Evolutionary conservation across 1,284 basidiomycete species (phyloP), one percentile per base, ranked within the genome.

Genomic region (Boletus semigastroideus): DNA sequence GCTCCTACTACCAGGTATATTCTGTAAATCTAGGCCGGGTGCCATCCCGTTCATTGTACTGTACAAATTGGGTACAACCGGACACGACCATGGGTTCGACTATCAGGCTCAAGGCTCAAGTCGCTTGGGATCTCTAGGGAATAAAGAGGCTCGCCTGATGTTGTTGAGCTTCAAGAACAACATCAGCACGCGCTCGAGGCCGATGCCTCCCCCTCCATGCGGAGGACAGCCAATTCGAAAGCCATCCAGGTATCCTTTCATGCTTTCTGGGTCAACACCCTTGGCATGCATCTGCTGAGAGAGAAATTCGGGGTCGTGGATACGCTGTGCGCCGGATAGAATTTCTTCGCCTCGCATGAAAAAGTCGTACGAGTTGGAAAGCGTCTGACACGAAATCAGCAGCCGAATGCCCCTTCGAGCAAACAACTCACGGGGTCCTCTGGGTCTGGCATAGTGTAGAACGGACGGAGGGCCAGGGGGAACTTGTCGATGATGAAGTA

Each of bases 331-430:
- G 16, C 96, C 96, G 2, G 94, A 98, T 28, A 99, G 78, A 64
- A 99, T 98, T 73, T 99, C 96, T 73, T 99, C 94, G 13, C 96
- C 96, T 38, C 96, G 86, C 94, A 99, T 98, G 83, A 99, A 98
- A 74, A 99, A 98, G 75, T 99, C 96, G 73, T 99, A 99, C 41
- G 96, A 98, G 76, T 99, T 98, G 51, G 95, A 97, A 50, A 98
- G 80, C 16, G 84, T 84, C 86, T 94, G 61, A 22, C 34, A 33
- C 30, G 8, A 31, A 46, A 40, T 68, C 42, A 57, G 43, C 11
- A 25, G 17, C n/a, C 25, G 31, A 19, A 46, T 5, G 19, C 12
- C 34, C 34, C 33, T 36, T 33, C 38, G 44, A 52, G 40, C 34
- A 16, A 53, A 48, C 34, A 20, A 70, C 87, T 62, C 64, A 93